phyloP scores from a whole-genome alignment of 257 asterid genomes.

The Asclepias syriaca region DNA sequence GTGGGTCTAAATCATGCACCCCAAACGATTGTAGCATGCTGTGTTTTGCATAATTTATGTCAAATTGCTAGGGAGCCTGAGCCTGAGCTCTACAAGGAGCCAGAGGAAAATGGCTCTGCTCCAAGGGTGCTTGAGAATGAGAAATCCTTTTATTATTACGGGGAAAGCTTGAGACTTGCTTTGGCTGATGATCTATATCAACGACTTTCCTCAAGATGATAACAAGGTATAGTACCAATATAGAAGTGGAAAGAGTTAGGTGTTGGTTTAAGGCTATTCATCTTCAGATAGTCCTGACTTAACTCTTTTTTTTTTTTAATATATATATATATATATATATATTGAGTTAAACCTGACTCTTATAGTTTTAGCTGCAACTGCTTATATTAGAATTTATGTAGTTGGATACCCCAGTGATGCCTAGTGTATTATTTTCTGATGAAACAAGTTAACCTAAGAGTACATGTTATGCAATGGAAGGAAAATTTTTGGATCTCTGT shows the following conservation, averaged over 20 bases:
- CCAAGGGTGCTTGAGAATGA: slow-evolving; percentile 82
- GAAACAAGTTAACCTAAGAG: slow-evolving; percentile 7
- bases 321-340: too few relatives aligned
- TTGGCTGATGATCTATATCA: slow-evolving; percentile 93
- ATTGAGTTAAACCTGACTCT: slow-evolving; percentile 5
- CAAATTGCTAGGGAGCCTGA: slow-evolving; percentile 98
- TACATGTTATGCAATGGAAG: neutral
- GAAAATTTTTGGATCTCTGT: neutral
- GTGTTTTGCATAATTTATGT: slow-evolving; percentile 93
- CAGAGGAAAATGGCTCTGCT: slow-evolving; percentile 75
- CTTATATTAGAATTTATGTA: slow-evolving; percentile 12
- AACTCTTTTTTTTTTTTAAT: neutral
- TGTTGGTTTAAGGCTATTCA: slow-evolving; percentile 27
- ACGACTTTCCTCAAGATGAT: slow-evolving; percentile 75
- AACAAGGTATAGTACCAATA: neutral
- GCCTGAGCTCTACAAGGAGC: slow-evolving; percentile 95
- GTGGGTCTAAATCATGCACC: slow-evolving; percentile 93
- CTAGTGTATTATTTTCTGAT: neutral
- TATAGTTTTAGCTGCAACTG: slow-evolving; percentile 2
- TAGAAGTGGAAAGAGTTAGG: neutral
- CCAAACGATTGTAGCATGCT: slow-evolving; percentile 90
- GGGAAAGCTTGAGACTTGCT: slow-evolving; percentile 73
- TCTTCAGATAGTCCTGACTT: slow-evolving; percentile 23
- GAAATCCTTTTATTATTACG: slow-evolving; percentile 63
- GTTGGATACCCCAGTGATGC: neutral